Evolutionary conservation across 192 early-diverging fungal species (phyloP), one percentile per base, ranked within the genome.

Genomic region (Chytriomyces hyalinus): DNA sequence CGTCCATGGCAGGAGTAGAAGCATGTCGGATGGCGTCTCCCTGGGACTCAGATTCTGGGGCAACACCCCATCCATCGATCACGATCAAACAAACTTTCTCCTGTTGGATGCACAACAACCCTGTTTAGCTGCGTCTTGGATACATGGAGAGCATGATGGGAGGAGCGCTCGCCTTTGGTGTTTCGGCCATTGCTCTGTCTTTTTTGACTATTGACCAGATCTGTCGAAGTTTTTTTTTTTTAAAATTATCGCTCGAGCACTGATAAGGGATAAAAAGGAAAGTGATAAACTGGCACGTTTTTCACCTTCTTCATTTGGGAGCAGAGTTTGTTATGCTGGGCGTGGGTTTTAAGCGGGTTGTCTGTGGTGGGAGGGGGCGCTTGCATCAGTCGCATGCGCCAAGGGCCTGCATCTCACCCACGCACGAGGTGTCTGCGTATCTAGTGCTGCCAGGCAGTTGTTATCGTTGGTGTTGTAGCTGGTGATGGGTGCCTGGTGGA

Each of bases 51-150:
- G 50, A 45, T 20, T 91, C 81, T 61, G 86, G 82, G 22, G 93
- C 93, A 78, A 98, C 88, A 64, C 98, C 98, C 98, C 98, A 99
- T 47, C 98, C 98, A 81, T 99, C 98, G 83, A 99, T 97, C 81
- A 92, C 92, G 78, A 98, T 92, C 65, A 97, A 89, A 80, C 93
- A 94, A 15, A 92, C 91, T 74, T 94, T 95, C 43, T 75, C 47
- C 73, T 75, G 67, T 36, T 10, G 67, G 53, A 13, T n/a, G 53
- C 13, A n/a, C 13, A 57, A 5, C 13, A 57, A 57, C 15, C 15
- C 13, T 13, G 53, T 3, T 57, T 13, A 57, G 53, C 20, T n/a
- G 13, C 4, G 53, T 0, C 2, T 20, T 20, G 20, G 13, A 13
- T 20, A 57, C 13, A 57, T 13, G 1, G 0, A 57, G 53, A 20